These are phyloP conservation scores for Halophytophthora polymorphica DNA, from an alignment of 352 stramenopile species.

Conservation along the genomic window DNA sequence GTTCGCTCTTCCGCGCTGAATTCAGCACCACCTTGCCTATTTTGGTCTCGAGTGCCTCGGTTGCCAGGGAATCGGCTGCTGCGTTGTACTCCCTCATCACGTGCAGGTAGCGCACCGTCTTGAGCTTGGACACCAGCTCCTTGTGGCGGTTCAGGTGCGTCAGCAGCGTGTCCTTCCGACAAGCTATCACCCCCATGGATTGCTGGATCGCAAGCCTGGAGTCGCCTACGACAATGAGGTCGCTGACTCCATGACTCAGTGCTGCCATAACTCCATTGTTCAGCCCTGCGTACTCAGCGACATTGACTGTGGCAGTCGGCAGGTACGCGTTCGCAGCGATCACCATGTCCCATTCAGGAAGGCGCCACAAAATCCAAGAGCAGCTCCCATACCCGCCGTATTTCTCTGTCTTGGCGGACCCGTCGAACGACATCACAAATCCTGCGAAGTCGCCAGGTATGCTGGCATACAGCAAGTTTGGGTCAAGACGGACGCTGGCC, in stretches of 20 bases:
- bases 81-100: slow-evolving; percentile 4
- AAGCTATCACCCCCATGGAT: slow-evolving; percentile 5
- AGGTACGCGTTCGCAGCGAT: slow-evolving; percentile 10
- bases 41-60: slow-evolving; percentile 4
- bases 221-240: slow-evolving; percentile 15
- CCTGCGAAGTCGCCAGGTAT: background rate
- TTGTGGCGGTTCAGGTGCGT: slow-evolving; percentile 2
- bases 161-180: slow-evolving; percentile 4
- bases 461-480: background rate
- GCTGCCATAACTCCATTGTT: slow-evolving; percentile 5
- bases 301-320: slow-evolving; percentile 13
- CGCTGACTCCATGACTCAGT: background rate
- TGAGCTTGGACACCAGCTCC: background rate
- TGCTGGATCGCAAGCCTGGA: slow-evolving; percentile 18
- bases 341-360: slow-evolving; percentile 15
- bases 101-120: slow-evolving; percentile 1
- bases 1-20: background rate
- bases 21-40: background rate
- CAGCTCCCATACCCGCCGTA: slow-evolving; percentile 8
- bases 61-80: slow-evolving; percentile 2
- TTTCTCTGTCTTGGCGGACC: slow-evolving; percentile 13
- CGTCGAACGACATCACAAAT: slow-evolving; percentile 20
- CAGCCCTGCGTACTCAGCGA: slow-evolving; percentile 22
- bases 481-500: background rate
- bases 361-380: slow-evolving; percentile 14